Percentiles rank a stretch among this genome's conserved stretches.
These are phyloP conservation scores for Iberis pinnata DNA, from an alignment of 345 rosid genomes.

Conservation along the genomic window DNA sequence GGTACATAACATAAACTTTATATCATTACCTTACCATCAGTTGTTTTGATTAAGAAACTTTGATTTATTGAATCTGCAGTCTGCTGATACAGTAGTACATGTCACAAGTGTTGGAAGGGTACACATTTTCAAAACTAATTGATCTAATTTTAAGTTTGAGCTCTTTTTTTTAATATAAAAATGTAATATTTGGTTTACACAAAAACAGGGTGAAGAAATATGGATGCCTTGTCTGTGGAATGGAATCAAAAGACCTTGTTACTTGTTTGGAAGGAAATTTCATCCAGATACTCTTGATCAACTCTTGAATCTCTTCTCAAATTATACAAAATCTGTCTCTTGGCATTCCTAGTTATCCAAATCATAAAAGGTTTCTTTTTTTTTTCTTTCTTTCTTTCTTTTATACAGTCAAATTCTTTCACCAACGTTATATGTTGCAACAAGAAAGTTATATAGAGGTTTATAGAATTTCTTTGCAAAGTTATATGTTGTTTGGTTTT, in stretches of 20 bases:
- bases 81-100: slow-evolving; percentile 58
- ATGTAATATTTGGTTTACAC: no score
- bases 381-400: no score
- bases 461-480: no score
- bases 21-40: neutral
- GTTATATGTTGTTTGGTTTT: no score
- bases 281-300: slow-evolving; percentile 62
- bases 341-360: slow-evolving; percentile 22
- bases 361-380: neutral
- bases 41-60: neutral
- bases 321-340: slow-evolving; percentile 40
- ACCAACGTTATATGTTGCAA: no score
- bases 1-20: slow-evolving; percentile 36
- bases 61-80: no score
- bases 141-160: neutral
- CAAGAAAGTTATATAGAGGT: no score
- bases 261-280: slow-evolving; percentile 92
- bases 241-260: slow-evolving; percentile 83
- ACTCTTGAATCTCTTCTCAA: slow-evolving; percentile 67
- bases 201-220: slow-evolving; percentile 51
- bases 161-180: neutral
- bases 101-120: slow-evolving; percentile 86
- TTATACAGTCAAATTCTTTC: no score
- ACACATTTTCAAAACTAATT: neutral
- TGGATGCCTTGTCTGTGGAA: slow-evolving; percentile 81